Conservation (phyloP, 192 early-diverging fungal genomes). For the Pecoramyces ruminantium region DNA sequence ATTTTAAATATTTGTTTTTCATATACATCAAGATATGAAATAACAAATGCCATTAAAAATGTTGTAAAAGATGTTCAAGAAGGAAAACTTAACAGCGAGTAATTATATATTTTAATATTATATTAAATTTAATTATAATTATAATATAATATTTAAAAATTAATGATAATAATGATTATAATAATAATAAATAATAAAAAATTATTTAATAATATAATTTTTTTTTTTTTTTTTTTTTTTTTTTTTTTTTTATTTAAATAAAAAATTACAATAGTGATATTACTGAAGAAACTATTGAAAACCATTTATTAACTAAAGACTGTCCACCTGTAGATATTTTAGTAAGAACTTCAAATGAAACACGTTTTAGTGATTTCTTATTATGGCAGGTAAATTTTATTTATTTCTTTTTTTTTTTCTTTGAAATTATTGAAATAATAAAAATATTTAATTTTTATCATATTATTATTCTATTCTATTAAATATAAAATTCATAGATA, state of each 20-base stretch:
- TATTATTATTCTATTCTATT: too few relatives aligned
- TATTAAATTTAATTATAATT: too few relatives aligned
- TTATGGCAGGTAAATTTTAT: constrained; percentile 71
- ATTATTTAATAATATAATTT: too few relatives aligned
- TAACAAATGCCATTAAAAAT: constrained; percentile 36
- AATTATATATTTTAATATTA: constrained; percentile 3
- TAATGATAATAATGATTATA: too few relatives aligned
- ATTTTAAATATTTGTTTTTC: constrained; percentile 82
- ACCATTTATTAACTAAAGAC: constrained; percentile 40
- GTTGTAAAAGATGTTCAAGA: constrained; percentile 35
- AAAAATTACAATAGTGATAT: constrained; percentile 30
- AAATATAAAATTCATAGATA: too few relatives aligned
- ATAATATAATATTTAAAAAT: too few relatives aligned
- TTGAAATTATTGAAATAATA: too few relatives aligned
- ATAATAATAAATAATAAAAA: too few relatives aligned
- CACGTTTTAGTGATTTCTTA: constrained; percentile 84
- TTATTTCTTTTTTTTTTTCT: too few relatives aligned
- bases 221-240: too few relatives aligned
- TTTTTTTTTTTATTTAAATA: too few relatives aligned
- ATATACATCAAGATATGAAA: constrained; percentile 85
- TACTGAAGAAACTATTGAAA: constrained; percentile 29
- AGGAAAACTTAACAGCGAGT: constrained; percentile 21
- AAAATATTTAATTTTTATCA: too few relatives aligned
- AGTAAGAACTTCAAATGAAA: constrained; percentile 90
- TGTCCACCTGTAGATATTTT: constrained; percentile 69